These are phyloP conservation scores for Mortierella sp. DNA, from an alignment of 371 early-diverging fungal species.

Conservation along the genomic window DNA sequence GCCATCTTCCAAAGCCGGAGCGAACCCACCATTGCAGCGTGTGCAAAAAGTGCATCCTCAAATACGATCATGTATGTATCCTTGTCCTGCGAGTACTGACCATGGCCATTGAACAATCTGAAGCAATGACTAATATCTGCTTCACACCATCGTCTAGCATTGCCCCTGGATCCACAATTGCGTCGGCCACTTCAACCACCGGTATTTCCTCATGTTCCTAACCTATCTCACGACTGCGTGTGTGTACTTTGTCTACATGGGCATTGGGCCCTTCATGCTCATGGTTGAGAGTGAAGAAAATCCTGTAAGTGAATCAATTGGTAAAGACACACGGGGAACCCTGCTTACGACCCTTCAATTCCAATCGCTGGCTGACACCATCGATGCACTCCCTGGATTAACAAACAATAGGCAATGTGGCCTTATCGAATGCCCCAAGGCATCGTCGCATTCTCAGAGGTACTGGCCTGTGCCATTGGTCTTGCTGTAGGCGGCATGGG, in stretches of 20 bases:
- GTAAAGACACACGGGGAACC: no score
- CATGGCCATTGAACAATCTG: background rate
- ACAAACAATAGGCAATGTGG: conserved; percentile 67
- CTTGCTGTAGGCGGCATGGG: conserved; percentile 69
- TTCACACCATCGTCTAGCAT: conserved; percentile 26
- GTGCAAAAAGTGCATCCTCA: conserved; percentile 86
- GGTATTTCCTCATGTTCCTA: conserved; percentile 87
- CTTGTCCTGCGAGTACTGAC: background rate
- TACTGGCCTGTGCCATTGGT: conserved; percentile 73
- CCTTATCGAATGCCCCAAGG: conserved; percentile 71
- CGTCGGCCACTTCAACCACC: conserved; percentile 87
- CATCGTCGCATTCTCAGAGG: conserved; percentile 67
- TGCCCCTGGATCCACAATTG: conserved; percentile 84
- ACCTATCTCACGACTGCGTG: conserved; percentile 73
- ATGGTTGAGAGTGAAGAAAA: conserved; percentile 61
- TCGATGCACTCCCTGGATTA: conserved; percentile 62
- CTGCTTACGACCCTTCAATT: background rate
- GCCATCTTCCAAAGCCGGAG: conserved; percentile 84
- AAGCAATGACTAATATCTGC: background rate
- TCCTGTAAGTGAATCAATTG: conserved; percentile 54
- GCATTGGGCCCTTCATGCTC: conserved; percentile 68
- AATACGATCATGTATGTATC: conserved; percentile 75
- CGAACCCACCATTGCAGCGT: conserved; percentile 93
- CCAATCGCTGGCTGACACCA: background rate
- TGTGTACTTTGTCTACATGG: conserved; percentile 73